Percentiles rank a stretch among this genome's conserved stretches.
Conservation (phyloP, 1,284 basidiomycete species). For the Ceratobasidium sp. region DNA sequence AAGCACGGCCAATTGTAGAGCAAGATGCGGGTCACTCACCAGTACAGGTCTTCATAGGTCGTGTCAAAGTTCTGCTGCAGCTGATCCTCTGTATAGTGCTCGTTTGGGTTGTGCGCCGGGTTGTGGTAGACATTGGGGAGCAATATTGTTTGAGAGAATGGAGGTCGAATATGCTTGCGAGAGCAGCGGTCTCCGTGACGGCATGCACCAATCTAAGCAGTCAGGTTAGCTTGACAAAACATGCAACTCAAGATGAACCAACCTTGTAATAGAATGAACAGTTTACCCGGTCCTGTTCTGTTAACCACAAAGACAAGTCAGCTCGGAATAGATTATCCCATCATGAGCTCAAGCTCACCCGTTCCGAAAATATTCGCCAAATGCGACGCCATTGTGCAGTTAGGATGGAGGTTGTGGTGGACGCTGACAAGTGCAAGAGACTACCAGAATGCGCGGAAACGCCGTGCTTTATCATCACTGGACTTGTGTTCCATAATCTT, state of each 20-base stretch:
- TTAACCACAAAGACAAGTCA: slow-evolving; percentile 33
- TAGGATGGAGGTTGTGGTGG: neutral
- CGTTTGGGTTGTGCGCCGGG: slow-evolving; percentile 89
- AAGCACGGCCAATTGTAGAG: neutral
- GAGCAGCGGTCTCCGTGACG: slow-evolving; percentile 96
- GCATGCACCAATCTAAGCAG: slow-evolving; percentile 85
- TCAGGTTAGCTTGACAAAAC: slow-evolving; percentile 36
- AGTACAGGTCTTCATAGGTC: slow-evolving; percentile 94
- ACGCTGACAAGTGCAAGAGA: neutral
- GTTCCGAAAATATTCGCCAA: slow-evolving; percentile 83
- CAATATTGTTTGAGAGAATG: slow-evolving; percentile 96
- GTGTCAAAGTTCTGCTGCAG: slow-evolving; percentile 96
- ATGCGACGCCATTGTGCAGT: slow-evolving; percentile 40
- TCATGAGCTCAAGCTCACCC: slow-evolving; percentile 34
- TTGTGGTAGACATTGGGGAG: slow-evolving; percentile 99
- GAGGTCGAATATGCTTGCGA: slow-evolving; percentile 96
- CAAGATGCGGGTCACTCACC: slow-evolving; percentile 51
- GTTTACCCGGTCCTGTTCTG: slow-evolving; percentile 90
- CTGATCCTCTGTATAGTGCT: slow-evolving; percentile 85
- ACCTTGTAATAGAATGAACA: slow-evolving; percentile 97
- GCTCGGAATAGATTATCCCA: neutral
- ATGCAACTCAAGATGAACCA: slow-evolving; percentile 44
- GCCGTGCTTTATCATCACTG: slow-evolving; percentile 4
- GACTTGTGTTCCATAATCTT: neutral
- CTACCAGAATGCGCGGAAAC: neutral